Percentiles rank a stretch among this genome's conserved stretches.
Evolutionary conservation across 2,329 filamentous ascomycete species (phyloP).

Genomic region (Thielaviopsis euricoi): DNA sequence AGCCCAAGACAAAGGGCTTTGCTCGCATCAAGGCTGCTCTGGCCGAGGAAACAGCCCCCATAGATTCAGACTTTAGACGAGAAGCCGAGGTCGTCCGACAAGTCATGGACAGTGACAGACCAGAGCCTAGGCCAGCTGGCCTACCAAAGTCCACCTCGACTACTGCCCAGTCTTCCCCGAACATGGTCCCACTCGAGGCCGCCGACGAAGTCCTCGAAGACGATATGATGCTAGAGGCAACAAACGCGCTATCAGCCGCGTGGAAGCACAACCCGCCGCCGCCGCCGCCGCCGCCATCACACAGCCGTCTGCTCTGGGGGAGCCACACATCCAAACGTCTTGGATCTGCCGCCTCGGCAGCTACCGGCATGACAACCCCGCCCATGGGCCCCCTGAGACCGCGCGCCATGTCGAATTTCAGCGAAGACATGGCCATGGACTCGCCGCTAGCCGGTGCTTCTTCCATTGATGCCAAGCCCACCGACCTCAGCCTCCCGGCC

Average conservation of each 20-base stretch:
- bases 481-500: background rate
- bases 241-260: constrained; percentile 26
- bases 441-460: constrained; percentile 35
- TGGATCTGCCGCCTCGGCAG: constrained; percentile 59
- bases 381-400: constrained; percentile 48
- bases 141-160: constrained; percentile 24
- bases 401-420: constrained; percentile 41
- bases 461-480: background rate
- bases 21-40: constrained; percentile 82
- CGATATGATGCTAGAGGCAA: constrained; percentile 43
- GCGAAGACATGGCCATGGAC: constrained; percentile 59
- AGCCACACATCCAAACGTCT: constrained; percentile 18
- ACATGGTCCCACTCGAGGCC: constrained; percentile 43
- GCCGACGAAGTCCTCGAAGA: constrained; percentile 58
- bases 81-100: constrained; percentile 94
- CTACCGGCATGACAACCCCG: constrained; percentile 45
- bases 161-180: constrained; percentile 54
- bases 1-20: constrained; percentile 95
- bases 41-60: constrained; percentile 69
- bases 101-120: constrained; percentile 74
- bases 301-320: constrained; percentile 10
- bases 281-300: background rate
- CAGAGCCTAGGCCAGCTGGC: constrained; percentile 28
- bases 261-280: constrained; percentile 2
- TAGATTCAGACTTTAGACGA: constrained; percentile 75